These are phyloP conservation scores for Pseudophaeomoniella oleicola DNA, from an alignment of 2,329 filamentous ascomycete species.

Conservation along the genomic window DNA sequence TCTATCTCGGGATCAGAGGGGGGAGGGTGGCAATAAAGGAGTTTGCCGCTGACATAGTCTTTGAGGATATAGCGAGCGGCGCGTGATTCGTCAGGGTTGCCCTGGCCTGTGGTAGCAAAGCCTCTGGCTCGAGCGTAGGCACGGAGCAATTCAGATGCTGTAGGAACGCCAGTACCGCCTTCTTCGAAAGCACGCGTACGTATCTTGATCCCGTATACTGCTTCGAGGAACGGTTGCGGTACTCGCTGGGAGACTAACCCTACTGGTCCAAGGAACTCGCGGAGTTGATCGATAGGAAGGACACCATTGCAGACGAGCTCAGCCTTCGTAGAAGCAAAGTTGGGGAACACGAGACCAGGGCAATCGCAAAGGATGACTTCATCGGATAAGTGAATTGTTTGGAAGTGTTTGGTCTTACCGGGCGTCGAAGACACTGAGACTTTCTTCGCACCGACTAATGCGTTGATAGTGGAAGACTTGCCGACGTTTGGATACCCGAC, in stretches of 20 bases:
- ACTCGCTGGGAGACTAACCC: slow-evolving; percentile 72
- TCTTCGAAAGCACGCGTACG: slow-evolving; percentile 68
- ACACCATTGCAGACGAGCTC: slow-evolving; percentile 93
- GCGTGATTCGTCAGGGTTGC: slow-evolving; percentile 84
- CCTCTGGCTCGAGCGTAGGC: slow-evolving; percentile 82
- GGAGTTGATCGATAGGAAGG: slow-evolving; percentile 87
- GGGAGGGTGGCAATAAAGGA: slow-evolving; percentile 82
- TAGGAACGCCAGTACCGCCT: slow-evolving; percentile 78
- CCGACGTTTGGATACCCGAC: slow-evolving; percentile 98
- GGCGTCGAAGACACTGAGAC: slow-evolving; percentile 95
- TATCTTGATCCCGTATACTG: slow-evolving; percentile 87
- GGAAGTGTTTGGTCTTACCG: slow-evolving; percentile 98
- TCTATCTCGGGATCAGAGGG: slow-evolving; percentile 53
- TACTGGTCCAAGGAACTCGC: slow-evolving; percentile 80
- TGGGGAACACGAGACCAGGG: slow-evolving; percentile 94
- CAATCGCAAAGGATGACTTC: slow-evolving; percentile 91
- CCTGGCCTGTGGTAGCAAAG: slow-evolving; percentile 76
- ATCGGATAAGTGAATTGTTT: slow-evolving; percentile 88
- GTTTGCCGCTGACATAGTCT: slow-evolving; percentile 93
- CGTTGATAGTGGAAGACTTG: slow-evolving; percentile 98
- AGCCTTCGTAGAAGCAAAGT: slow-evolving; percentile 91
- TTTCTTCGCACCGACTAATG: slow-evolving; percentile 95
- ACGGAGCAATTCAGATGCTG: slow-evolving; percentile 67
- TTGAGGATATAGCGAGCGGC: slow-evolving; percentile 84
- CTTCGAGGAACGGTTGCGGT: slow-evolving; percentile 77